phyloP scores from a whole-genome alignment of 2,329 filamentous ascomycete species.

The Colletotrichum tropicale region DNA sequence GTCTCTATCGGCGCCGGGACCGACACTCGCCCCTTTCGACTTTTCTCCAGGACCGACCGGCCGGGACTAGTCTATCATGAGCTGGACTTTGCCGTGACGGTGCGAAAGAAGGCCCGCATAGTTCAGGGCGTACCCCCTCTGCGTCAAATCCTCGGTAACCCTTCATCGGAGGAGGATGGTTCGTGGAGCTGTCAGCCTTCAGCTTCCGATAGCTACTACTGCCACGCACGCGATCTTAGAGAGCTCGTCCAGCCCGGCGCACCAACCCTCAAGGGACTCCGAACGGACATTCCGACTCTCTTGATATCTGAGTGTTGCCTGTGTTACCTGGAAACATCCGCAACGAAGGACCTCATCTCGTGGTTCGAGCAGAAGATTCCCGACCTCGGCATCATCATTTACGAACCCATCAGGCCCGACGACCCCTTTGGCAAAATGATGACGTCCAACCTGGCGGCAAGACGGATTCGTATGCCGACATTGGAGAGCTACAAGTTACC shows the following conservation, averaged over 20 bases:
- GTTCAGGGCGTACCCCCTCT: slow-evolving; percentile 52
- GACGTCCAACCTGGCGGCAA: slow-evolving; percentile 83
- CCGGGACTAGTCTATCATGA: slow-evolving; percentile 79
- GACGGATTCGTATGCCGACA: slow-evolving; percentile 85
- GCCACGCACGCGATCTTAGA: slow-evolving; percentile 75
- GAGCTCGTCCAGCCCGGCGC: slow-evolving; percentile 45
- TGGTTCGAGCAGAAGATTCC: slow-evolving; percentile 64
- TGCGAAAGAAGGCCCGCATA: slow-evolving; percentile 65
- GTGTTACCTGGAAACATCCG: slow-evolving; percentile 76
- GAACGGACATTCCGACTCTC: slow-evolving; percentile 73
- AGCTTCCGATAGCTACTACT: slow-evolving; percentile 50
- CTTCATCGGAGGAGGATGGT: slow-evolving; percentile 30
- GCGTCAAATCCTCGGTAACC: slow-evolving; percentile 40
- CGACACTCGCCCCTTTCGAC: slow-evolving; percentile 84
- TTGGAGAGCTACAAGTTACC: slow-evolving; percentile 74
- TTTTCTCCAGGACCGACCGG: slow-evolving; percentile 55
- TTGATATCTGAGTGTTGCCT: slow-evolving; percentile 95
- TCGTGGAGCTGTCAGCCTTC: slow-evolving; percentile 49
- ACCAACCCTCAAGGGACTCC: slow-evolving; percentile 39
- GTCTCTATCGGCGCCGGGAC: slow-evolving; percentile 93
- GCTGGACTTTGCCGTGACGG: slow-evolving; percentile 83
- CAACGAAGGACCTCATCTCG: slow-evolving; percentile 67
- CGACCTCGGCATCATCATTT: slow-evolving; percentile 69
- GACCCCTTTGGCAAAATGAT: slow-evolving; percentile 92
- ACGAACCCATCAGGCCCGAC: slow-evolving; percentile 85